Conservation (phyloP, 441 rosid species). For the Monsonia emarginata region DNA sequence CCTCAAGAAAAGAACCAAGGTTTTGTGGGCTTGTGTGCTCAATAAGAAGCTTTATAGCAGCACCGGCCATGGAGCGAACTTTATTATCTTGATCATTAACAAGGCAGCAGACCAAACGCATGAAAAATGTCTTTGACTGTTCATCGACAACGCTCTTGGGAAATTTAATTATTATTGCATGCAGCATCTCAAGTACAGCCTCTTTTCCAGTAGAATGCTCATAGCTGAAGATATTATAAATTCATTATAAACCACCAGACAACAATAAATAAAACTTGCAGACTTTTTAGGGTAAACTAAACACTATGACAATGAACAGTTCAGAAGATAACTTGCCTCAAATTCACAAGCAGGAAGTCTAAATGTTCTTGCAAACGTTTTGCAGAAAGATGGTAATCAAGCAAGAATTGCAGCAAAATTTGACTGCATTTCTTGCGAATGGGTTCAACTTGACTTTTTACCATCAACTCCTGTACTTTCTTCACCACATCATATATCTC, state of each 20-base stretch:
- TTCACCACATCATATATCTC: constrained; percentile 69
- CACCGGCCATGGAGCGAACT: constrained; percentile 58
- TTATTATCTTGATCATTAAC: constrained; percentile 52
- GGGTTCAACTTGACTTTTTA: constrained; percentile 64
- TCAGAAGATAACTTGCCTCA: constrained; percentile 41
- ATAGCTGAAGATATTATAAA: constrained; percentile 42
- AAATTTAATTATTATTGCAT: constrained; percentile 56
- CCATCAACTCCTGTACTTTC: constrained; percentile 71
- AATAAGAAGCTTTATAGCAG: constrained; percentile 49
- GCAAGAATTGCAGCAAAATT: constrained; percentile 67
- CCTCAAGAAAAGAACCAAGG: constrained; percentile 36
- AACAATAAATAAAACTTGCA: constrained; percentile 3
- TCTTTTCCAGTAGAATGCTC: constrained; percentile 79
- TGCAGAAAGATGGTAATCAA: constrained; percentile 56
- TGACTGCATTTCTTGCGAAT: constrained; percentile 72
- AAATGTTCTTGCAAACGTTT: constrained; percentile 60
- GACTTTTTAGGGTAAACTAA: neutral
- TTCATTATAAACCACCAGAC: neutral
- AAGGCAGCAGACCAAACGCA: constrained; percentile 54
- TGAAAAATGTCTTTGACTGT: constrained; percentile 44
- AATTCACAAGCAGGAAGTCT: constrained; percentile 51
- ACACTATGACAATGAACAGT: neutral
- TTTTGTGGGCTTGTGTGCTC: constrained; percentile 37
- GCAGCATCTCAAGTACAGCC: constrained; percentile 85
- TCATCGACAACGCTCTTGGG: constrained; percentile 43